Percentiles rank a stretch among this genome's conserved stretches.
Evolutionary conservation across 2,329 filamentous ascomycete species (phyloP).

Genomic region (Aspergillus pseudoglaucus): DNA sequence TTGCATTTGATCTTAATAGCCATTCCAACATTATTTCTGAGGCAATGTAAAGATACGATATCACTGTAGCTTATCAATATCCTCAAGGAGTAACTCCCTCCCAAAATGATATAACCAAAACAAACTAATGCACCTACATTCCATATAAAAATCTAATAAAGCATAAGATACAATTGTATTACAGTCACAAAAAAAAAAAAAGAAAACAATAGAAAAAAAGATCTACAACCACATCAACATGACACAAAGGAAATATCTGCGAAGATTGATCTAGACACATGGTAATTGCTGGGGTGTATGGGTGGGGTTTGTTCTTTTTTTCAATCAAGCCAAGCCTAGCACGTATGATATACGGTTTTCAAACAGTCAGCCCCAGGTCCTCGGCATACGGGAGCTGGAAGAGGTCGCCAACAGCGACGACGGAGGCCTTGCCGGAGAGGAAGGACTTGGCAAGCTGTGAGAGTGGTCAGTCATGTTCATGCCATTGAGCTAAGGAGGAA

Average conservation of each 20-base stretch:
- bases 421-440: slow-evolving; percentile 79
- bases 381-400: slow-evolving; percentile 85
- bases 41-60: too few species aligned
- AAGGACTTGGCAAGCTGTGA: slow-evolving; percentile 77
- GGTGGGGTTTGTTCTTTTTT: slow-evolving; percentile 2
- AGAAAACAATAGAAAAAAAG: neutral
- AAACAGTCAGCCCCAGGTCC: slow-evolving; percentile 91
- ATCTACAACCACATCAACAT: slow-evolving; percentile 25
- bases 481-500: neutral
- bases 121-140: neutral
- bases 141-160: slow-evolving; percentile 3
- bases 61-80: too few species aligned
- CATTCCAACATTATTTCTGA: too few species aligned
- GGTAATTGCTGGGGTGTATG: slow-evolving; percentile 13
- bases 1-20: too few species aligned
- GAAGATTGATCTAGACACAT: slow-evolving; percentile 32
- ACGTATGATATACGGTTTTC: slow-evolving; percentile 44
- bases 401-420: slow-evolving; percentile 86
- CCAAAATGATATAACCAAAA: neutral
- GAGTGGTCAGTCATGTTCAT: slow-evolving; percentile 19
- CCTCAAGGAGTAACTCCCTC: too few species aligned
- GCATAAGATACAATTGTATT: slow-evolving; percentile 36
- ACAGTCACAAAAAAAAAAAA: slow-evolving; percentile 24
- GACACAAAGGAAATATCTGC: slow-evolving; percentile 29
- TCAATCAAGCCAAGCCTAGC: slow-evolving; percentile 26